phyloP scores from a whole-genome alignment of 2,329 filamentous ascomycete species.

The Colletotrichum simmondsii region DNA sequence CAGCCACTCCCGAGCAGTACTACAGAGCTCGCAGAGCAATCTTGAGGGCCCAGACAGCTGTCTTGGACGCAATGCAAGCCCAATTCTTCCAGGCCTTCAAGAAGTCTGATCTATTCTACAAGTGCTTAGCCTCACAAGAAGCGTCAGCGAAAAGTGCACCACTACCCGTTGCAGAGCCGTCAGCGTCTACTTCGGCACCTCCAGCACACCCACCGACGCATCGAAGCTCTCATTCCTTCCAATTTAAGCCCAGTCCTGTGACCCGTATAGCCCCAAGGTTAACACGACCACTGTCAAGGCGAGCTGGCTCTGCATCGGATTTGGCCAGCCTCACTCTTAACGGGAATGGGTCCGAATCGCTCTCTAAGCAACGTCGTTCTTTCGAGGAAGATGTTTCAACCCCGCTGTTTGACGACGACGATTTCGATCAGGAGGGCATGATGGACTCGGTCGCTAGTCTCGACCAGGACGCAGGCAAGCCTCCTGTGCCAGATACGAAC shows the following conservation, averaged over 20 bases:
- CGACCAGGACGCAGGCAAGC: constrained; percentile 74
- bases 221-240: constrained; percentile 49
- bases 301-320: constrained; percentile 61
- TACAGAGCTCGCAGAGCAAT: constrained; percentile 84
- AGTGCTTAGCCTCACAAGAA: constrained; percentile 92
- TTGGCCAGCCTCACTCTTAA: constrained; percentile 51
- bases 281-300: constrained; percentile 51
- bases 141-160: constrained; percentile 52
- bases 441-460: constrained; percentile 81
- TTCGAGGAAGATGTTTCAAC: constrained; percentile 69
- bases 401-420: constrained; percentile 85
- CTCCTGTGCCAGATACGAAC: constrained; percentile 72
- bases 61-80: constrained; percentile 85
- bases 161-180: constrained; percentile 16
- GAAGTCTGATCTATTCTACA: constrained; percentile 93
- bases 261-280: constrained; percentile 57
- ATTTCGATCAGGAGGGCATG: constrained; percentile 77
- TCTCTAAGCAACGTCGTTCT: constrained; percentile 68
- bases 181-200: constrained; percentile 1
- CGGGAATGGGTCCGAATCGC: constrained; percentile 51
- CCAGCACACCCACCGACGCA: constrained; percentile 23
- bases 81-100: constrained; percentile 88
- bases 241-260: constrained; percentile 56
- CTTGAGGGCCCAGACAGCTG: constrained; percentile 81
- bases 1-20: constrained; percentile 84